Evolutionary conservation across 1,284 basidiomycete species (phyloP).

Genomic region (Ceraceosorus guamensis): DNA sequence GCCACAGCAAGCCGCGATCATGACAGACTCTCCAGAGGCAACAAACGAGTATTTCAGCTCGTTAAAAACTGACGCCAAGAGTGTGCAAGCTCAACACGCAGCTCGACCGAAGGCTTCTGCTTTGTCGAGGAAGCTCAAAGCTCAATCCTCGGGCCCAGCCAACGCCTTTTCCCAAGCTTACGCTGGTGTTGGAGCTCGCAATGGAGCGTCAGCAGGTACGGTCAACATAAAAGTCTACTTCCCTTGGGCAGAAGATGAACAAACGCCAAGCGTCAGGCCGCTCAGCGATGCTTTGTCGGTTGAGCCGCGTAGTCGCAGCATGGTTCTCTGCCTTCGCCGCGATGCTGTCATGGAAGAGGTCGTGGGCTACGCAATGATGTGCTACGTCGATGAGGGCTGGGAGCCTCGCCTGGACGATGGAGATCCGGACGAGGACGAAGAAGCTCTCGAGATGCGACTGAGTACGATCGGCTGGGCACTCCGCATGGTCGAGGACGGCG

Average conservation of each 20-base stretch:
- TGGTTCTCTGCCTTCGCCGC: constrained; percentile 62
- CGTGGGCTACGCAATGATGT: constrained; percentile 84
- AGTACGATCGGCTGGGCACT: constrained; percentile 86
- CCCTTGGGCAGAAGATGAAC: constrained; percentile 56
- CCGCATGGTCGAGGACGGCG: constrained; percentile 91
- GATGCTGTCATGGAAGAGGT: constrained; percentile 93
- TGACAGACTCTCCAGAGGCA: background rate
- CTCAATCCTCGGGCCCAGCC: constrained; percentile 22
- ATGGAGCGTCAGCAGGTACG: constrained; percentile 33
- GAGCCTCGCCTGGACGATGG: constrained; percentile 61
- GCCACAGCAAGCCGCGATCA: no score
- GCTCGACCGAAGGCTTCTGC: constrained; percentile 20
- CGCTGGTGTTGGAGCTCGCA: constrained; percentile 50
- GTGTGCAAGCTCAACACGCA: constrained; percentile 22
- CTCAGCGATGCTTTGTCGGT: constrained; percentile 26
- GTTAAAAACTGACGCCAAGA: constrained; percentile 15
- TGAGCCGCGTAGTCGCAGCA: constrained; percentile 40
- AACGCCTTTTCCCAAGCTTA: constrained; percentile 52
- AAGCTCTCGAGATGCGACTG: constrained; percentile 42
- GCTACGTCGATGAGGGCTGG: constrained; percentile 81
- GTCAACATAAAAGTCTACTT: constrained; percentile 74
- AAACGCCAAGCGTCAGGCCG: background rate
- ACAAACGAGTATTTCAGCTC: constrained; percentile 21
- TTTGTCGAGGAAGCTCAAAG: constrained; percentile 23
- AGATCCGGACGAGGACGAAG: constrained; percentile 19